These are phyloP conservation scores for Pseudofabraea citricarpa DNA, from an alignment of 2,329 filamentous ascomycete species.

Conservation along the genomic window DNA sequence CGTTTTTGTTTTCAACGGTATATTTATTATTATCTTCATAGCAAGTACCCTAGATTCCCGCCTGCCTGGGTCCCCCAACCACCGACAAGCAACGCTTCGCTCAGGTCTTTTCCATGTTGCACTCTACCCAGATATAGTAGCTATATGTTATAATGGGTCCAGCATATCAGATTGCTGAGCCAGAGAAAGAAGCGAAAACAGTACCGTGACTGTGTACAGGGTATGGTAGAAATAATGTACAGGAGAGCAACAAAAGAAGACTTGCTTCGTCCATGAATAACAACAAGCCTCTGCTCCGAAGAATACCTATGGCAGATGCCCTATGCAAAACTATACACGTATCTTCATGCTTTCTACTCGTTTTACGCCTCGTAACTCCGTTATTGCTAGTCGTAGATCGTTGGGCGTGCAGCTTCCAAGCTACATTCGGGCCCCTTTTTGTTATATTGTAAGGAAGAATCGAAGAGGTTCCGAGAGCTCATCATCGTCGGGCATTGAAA, in stretches of 20 bases:
- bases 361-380: constrained; percentile 17
- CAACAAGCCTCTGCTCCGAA: constrained; percentile 11
- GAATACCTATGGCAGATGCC: constrained; percentile 15
- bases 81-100: too few relatives aligned
- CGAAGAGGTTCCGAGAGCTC: constrained; percentile 4
- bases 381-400: constrained; percentile 23
- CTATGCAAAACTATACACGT: constrained; percentile 20
- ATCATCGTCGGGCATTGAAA: constrained; percentile 20
- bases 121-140: too few relatives aligned
- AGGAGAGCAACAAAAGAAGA: constrained; percentile 16
- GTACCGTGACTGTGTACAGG: constrained; percentile 17
- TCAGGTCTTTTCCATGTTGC: too few relatives aligned
- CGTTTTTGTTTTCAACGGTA: too few relatives aligned
- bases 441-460: constrained; percentile 10
- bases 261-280: constrained; percentile 13
- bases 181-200: background rate
- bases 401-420: constrained; percentile 13
- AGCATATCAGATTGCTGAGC: background rate
- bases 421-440: background rate
- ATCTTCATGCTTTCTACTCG: constrained; percentile 9
- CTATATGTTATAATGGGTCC: background rate
- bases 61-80: too few relatives aligned
- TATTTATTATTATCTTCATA: too few relatives aligned
- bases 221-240: constrained; percentile 21
- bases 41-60: too few relatives aligned